A percentile compares a stretch with the other conserved stretches of the same genome.
Evolutionary conservation across 306 rosid species (phyloP).

Genomic region (Cucurbita argyrosperma): DNA sequence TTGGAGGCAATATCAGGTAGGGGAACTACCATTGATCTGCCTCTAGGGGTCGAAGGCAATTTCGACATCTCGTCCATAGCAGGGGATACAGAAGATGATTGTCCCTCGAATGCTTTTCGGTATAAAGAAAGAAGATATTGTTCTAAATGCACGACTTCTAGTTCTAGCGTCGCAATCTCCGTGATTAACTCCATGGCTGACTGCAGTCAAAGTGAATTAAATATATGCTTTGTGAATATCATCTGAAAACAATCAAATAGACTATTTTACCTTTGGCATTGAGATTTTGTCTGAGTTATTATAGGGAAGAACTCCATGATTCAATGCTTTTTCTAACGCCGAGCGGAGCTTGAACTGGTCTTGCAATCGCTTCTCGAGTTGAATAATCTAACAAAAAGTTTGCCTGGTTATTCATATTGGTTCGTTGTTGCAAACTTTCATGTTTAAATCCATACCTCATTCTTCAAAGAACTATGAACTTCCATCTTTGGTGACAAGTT

Average conservation of each 20-base stretch:
- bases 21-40: constrained; percentile 19
- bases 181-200: constrained; percentile 68
- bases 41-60: constrained; percentile 23
- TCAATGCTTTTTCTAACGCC: constrained; percentile 64
- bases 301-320: constrained; percentile 38
- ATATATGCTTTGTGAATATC: neutral
- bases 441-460: constrained; percentile 47
- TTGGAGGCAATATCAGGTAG: constrained; percentile 20
- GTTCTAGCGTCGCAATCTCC: constrained; percentile 67
- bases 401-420: neutral
- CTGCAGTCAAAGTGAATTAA: constrained; percentile 25
- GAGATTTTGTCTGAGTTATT: constrained; percentile 23
- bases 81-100: constrained; percentile 34
- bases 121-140: constrained; percentile 78
- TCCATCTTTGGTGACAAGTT: constrained; percentile 24
- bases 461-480: constrained; percentile 51
- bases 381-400: constrained; percentile 41
- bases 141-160: constrained; percentile 76
- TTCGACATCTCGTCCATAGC: constrained; percentile 33
- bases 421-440: neutral
- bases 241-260: neutral
- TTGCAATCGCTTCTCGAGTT: constrained; percentile 69
- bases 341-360: constrained; percentile 65
- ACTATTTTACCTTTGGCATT: constrained; percentile 52
- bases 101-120: constrained; percentile 68